Percentiles rank a stretch among this genome's conserved stretches.
These are phyloP conservation scores for Globisporangium cederbergense DNA, from an alignment of 352 stramenopile species.

Conservation along the genomic window DNA sequence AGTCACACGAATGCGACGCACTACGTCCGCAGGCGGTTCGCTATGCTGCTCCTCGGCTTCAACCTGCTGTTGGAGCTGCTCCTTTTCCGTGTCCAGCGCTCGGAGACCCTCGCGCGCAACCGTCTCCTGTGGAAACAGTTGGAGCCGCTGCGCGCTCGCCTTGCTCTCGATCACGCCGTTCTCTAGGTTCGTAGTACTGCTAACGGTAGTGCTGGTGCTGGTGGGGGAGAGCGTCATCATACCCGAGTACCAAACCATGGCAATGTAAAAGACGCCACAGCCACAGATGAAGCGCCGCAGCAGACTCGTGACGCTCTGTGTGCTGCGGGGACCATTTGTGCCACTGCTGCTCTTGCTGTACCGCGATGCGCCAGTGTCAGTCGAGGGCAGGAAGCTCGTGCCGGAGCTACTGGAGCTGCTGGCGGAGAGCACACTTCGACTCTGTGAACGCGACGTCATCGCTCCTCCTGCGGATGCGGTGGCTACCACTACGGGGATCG, in stretches of 20 bases:
- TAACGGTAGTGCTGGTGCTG: background rate
- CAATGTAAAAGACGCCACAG: conserved; percentile 24
- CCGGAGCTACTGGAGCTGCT: background rate
- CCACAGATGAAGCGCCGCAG: conserved; percentile 21
- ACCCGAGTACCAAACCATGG: conserved; percentile 21
- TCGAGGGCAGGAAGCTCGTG: conserved; percentile 12
- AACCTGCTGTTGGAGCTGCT: background rate
- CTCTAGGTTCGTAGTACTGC: background rate
- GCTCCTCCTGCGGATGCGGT: background rate
- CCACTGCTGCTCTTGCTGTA: background rate
- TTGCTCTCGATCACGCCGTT: background rate
- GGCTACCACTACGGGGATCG: conserved; percentile 1
- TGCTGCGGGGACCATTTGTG: background rate
- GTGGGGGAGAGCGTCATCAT: conserved; percentile 13
- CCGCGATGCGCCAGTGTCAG: background rate
- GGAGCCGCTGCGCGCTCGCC: background rate
- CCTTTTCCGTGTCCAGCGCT: background rate
- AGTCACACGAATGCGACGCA: background rate
- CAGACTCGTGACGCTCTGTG: conserved; percentile 8
- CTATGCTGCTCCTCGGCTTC: background rate
- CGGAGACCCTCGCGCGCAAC: conserved; percentile 4
- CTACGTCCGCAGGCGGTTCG: background rate
- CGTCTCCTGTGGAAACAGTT: conserved; percentile 6
- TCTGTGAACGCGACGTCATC: background rate
- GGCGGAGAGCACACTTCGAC: background rate